Conservation (phyloP, 306 rosid species). For the Rosa lucieae region DNA sequence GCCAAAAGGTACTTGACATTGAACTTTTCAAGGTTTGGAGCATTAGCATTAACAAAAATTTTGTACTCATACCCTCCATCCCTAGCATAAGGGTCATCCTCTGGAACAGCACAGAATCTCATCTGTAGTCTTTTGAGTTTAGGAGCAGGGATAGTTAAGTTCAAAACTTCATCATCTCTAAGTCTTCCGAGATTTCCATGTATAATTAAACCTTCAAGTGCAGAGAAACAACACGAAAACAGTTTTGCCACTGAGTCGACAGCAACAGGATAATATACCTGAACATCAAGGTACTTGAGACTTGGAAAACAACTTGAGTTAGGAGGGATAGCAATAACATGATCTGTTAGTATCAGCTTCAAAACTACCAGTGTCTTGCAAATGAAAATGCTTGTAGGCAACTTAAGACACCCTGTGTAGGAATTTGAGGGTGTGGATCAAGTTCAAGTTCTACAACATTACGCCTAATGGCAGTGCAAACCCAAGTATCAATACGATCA, state of each 20-base stretch:
- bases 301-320: neutral
- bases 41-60: neutral
- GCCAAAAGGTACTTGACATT: neutral
- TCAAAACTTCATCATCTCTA: neutral
- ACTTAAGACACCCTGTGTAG: neutral
- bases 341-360: neutral
- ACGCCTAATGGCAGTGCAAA: neutral
- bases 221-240: neutral
- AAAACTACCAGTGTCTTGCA: neutral
- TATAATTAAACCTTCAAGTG: neutral
- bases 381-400: conserved; percentile 6
- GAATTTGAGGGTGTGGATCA: neutral
- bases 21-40: conserved; percentile 4
- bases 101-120: neutral
- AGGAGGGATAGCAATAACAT: neutral
- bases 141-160: neutral
- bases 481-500: conserved; percentile 4
- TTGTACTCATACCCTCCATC: neutral
- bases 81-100: neutral
- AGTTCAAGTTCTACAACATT: neutral
- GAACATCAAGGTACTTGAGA: conserved; percentile 6
- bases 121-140: conserved; percentile 7
- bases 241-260: neutral
- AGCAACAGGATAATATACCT: neutral
- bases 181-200: neutral